Base-by-base conservation (phyloP, 2,329 filamentous ascomycete species). In the Penicillium sclerotiorum region DNA sequence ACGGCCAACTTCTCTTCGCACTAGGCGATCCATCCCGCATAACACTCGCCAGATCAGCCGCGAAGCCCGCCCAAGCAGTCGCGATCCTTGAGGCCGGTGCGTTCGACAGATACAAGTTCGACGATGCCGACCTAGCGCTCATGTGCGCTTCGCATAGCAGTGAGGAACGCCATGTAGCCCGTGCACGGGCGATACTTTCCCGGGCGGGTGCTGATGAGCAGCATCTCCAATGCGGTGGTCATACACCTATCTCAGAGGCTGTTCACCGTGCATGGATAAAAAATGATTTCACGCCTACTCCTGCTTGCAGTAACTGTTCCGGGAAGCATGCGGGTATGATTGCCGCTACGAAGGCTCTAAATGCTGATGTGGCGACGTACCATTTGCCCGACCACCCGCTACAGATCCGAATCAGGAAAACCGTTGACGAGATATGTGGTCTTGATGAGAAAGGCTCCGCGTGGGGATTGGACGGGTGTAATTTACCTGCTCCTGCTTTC, bases 281-380 rank as follows among this genome's bases (percentile, higher is more conserved):
- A 45, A 45, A 45, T 0, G 74, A 65, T 2, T 73, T 70, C 37
- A 58, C 49, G 0, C 75, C 76, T 0, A 73, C 69, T 0, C 61
- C 62, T 0, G 58, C 77, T 0, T 70, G 65, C 41, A 79, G 73
- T 44, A 78, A 78, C 49, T 80, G 76, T 52, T 78, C 76, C 0
- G 77, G 76, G 1, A 80, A 80, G 33, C 76, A 80, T 53, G 72
- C 65, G 3, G 76, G 72, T 1, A 79, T 79, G 75, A 57, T 79
- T 18, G 75, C 71, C 1, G 77, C 70, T 1, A 66, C 75, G 0
- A 66, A 61, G 22, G 67, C 70, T 0, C 43, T 79, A 0, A 71
- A 67, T 1, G 69, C 60, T 0, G 51, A 57, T 2, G 46, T 69
- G 3, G 47, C 18, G 0, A 61, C 58, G 33, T 77, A 77, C 51